Base-by-base conservation (phyloP, 2,329 filamentous ascomycete genomes). In the Fusarium sp. region DNA sequence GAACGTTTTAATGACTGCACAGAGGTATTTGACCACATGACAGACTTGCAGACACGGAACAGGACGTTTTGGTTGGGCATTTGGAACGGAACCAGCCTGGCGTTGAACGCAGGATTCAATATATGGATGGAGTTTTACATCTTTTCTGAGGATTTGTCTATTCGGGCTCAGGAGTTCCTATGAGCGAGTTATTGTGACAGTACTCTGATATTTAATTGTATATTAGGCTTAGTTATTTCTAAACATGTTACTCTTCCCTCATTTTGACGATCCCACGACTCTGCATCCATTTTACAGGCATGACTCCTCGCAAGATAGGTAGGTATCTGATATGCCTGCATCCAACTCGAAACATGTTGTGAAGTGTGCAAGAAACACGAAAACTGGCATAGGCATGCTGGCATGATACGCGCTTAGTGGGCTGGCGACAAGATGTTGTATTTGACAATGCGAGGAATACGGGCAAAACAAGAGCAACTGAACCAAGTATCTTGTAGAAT, bases 401-500 rank as follows among this genome's bases (percentile, higher is more conserved):
- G 26, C 6, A 28, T n/a, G 18, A 37, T 6, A 10, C 50, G 34
- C 28, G 33, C 10, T 34, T 16, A 30, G 20, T 26, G 10, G 15
- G 18, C 30, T 36, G 57, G 49, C 41, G 53, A 10, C n/a, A 37
- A 9, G 12, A 15, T 13, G 28, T 15, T 4, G 13, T n/a, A 38
- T 18, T 12, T 6, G 47, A 44, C 23, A 56, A 68, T n/a, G 44
- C 58, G 69, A 71, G 33, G 44, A 33, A 74, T 72, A 73, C 68
- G 66, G 57, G 50, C 55, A 57, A 72, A 44, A 44, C 53, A 59
- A 69, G 65, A 59, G 34, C 23, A 15, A 28, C 38, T 11, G 34
- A 16, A 28, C 6, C 9, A 70, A 62, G 65, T 63, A 69, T 3
- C 18, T 20, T 13, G 9, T 8, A 8, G 16, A 6, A 18, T 4